Evolutionary conservation across 139 green algal genomes (phyloP).

Genomic region (Chlamydomonas schloesseri): DNA sequence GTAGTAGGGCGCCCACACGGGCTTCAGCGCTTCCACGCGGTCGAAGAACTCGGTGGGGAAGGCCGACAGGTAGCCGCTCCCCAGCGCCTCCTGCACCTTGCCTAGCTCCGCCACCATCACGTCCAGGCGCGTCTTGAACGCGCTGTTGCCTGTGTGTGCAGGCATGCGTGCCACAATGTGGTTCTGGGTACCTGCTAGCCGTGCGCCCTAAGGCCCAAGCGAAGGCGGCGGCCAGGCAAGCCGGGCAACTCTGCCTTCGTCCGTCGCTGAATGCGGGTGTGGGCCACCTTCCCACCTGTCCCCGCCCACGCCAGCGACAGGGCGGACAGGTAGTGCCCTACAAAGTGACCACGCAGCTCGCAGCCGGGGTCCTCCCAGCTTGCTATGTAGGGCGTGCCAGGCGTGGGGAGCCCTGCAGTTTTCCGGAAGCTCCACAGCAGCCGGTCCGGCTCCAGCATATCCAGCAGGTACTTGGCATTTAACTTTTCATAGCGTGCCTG

Average conservation of each 20-base stretch:
- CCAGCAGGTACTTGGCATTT: slow-evolving; percentile 68
- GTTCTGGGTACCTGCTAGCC: too few relatives aligned
- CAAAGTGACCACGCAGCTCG: slow-evolving; percentile 76
- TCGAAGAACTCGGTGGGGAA: slow-evolving; percentile 77
- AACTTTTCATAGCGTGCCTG: slow-evolving; percentile 40
- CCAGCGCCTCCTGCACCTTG: slow-evolving; percentile 48
- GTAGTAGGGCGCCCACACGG: slow-evolving; percentile 79
- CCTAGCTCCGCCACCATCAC: slow-evolving; percentile 44
- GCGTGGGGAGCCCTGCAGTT: slow-evolving; percentile 56
- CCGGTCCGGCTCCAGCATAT: slow-evolving; percentile 55
- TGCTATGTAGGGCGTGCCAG: slow-evolving; percentile 50
- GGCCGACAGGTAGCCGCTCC: slow-evolving; percentile 71
- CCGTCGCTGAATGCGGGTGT: too few relatives aligned
- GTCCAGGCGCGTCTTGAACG: slow-evolving; percentile 1
- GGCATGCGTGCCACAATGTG: too few relatives aligned
- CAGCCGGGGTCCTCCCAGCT: slow-evolving; percentile 68
- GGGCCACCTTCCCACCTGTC: slow-evolving; percentile 68
- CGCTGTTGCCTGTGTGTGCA: slow-evolving; percentile 13
- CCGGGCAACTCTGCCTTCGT: too few relatives aligned
- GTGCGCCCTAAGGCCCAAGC: too few relatives aligned
- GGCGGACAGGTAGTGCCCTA: slow-evolving; percentile 76
- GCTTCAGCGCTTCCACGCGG: slow-evolving; percentile 64
- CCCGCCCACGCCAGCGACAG: slow-evolving; percentile 49
- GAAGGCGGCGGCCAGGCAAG: too few relatives aligned
- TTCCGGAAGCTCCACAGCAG: slow-evolving; percentile 65